Evolutionary conservation across 2,329 filamentous ascomycete genomes (phyloP).

Genomic region (Alternaria triticimaculans): DNA sequence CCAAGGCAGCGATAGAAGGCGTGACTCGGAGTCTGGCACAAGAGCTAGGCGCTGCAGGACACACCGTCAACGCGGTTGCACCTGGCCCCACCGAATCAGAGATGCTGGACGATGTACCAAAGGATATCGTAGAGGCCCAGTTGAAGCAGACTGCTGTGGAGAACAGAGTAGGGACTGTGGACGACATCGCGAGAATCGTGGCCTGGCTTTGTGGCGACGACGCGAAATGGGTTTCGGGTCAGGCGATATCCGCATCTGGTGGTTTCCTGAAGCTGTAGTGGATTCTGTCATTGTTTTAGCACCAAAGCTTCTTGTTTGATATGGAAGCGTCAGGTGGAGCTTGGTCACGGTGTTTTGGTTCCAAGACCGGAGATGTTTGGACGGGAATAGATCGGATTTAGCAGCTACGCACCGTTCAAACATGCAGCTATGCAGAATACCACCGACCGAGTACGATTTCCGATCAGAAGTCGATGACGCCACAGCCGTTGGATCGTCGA

Average conservation of each 20-base stretch:
- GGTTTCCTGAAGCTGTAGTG: conserved; percentile 48
- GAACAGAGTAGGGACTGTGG: conserved; percentile 57
- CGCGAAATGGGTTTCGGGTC: conserved; percentile 55
- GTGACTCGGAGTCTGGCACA: conserved; percentile 65
- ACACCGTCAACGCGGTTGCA: conserved; percentile 67
- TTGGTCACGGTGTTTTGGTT: conserved; percentile 22
- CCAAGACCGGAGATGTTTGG: conserved; percentile 42
- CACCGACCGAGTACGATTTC: not conserved
- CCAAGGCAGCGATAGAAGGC: conserved; percentile 67
- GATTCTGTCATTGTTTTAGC: conserved; percentile 17
- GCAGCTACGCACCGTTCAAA: conserved; percentile 5
- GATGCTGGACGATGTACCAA: conserved; percentile 62
- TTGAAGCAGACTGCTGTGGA: conserved; percentile 59
- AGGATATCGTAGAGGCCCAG: conserved; percentile 58
- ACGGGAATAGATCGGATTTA: conserved; percentile 18
- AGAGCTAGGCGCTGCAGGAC: conserved; percentile 63
- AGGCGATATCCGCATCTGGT: conserved; percentile 63
- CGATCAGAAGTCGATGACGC: not conserved
- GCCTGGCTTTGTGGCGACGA: conserved; percentile 61
- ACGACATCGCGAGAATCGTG: conserved; percentile 65
- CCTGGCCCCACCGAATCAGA: conserved; percentile 66
- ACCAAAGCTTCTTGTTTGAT: conserved; percentile 20
- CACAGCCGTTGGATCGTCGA: not conserved
- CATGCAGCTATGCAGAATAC: conserved; percentile 1
- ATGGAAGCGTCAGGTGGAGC: conserved; percentile 2